phyloP scores from a whole-genome alignment of 169 alveolate species.

The Eimeria acervulina region DNA sequence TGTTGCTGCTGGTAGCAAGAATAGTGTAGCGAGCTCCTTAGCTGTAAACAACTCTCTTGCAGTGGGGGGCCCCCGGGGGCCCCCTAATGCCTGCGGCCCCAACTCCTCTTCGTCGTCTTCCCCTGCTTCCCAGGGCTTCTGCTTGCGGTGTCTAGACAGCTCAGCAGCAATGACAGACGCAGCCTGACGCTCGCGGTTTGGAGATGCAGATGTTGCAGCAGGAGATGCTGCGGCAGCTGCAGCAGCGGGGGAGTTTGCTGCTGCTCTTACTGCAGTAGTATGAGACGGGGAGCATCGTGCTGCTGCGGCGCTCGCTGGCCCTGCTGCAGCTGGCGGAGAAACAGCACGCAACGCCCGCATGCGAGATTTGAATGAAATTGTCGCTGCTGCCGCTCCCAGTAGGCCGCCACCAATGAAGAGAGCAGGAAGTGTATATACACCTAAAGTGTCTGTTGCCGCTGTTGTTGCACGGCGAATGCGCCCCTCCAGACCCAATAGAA shows the following conservation, averaged over 20 bases:
- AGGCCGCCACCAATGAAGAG: conserved; percentile 37
- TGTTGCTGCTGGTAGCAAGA: conserved; percentile 26
- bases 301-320: neutral
- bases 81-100: neutral
- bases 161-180: conserved; percentile 28
- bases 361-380: neutral
- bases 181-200: neutral
- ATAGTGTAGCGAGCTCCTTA: conserved; percentile 32
- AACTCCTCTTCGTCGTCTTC: neutral
- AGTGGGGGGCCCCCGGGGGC: neutral
- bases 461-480: neutral
- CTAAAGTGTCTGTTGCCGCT: neutral
- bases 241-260: neutral
- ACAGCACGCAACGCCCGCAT: neutral
- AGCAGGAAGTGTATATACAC: conserved; percentile 5
- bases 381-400: conserved; percentile 3
- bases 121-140: neutral
- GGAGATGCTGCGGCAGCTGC: neutral
- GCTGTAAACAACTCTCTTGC: conserved; percentile 40
- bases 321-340: neutral
- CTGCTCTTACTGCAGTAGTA: neutral
- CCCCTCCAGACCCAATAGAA: conserved; percentile 21
- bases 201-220: neutral
- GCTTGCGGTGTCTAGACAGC: conserved; percentile 34
- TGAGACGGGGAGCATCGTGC: neutral